phyloP scores from a whole-genome alignment of 169 alveolate species.

The Fabrea salina region DNA sequence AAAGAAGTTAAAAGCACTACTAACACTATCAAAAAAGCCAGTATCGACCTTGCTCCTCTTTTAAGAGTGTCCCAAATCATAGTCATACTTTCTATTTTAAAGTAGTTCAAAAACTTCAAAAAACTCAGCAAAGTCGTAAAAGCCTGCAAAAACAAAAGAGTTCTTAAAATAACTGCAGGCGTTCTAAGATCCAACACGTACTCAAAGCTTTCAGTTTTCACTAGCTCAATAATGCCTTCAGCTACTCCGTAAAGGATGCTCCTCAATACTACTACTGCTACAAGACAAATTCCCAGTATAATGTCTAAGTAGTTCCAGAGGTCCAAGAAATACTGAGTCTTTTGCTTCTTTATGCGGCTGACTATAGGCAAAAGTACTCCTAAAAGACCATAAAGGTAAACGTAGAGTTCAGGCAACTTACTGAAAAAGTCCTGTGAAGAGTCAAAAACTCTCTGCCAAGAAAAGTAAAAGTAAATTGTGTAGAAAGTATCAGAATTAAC shows the following conservation, averaged over 20 bases:
- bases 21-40: conserved; percentile 15
- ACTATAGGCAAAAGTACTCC: not conserved
- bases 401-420: conserved; percentile 15
- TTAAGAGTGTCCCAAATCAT: conserved; percentile 27
- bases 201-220: not conserved
- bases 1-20: conserved; percentile 8
- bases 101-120: conserved; percentile 7
- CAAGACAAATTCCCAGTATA: not conserved
- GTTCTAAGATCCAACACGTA: conserved; percentile 3
- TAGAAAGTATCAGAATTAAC: not conserved
- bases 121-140: not conserved
- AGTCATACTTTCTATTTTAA: conserved; percentile 23
- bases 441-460: not conserved
- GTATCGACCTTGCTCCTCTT: conserved; percentile 30
- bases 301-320: conserved; percentile 14
- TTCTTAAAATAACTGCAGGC: too few species aligned
- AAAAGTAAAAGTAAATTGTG: not conserved
- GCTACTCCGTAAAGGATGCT: not conserved
- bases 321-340: not conserved
- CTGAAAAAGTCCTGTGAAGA: not conserved
- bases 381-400: not conserved
- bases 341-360: not conserved
- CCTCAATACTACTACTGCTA: not conserved
- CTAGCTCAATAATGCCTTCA: not conserved
- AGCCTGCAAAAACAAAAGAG: conserved; percentile 1